Evolutionary conservation across 345 rosid species (phyloP), one percentile per base, ranked within the genome.

Genomic region (Salix arbutifolia): DNA sequence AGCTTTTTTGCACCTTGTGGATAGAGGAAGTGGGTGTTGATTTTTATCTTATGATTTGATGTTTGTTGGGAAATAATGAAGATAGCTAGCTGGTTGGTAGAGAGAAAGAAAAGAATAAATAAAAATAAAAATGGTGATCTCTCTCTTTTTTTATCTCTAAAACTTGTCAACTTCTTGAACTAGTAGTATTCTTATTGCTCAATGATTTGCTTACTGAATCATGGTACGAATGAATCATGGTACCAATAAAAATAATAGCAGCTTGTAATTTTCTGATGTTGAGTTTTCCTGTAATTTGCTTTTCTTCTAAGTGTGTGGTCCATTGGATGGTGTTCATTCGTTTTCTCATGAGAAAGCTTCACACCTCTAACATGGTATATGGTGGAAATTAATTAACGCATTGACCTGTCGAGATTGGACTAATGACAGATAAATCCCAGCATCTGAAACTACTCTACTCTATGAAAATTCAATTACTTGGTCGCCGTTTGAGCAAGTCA

Each of bases 21-120:
- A 82, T 65, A 67, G 79, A 80, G 83, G 73, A 76, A 61, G 79
- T 74, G 79, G 81, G 46, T 26, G 81, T 30, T 79, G 70, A 40
- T 75, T 48, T 17, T 42, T 67, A 38, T 75, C 53, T 53, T 50
- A 23, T 8, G 71, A n/a, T 37, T 37, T 67, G 72, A 14, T 35
- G 65, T 30, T 18, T 23, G 25, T 25, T 67, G 38, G 52, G 50
- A 65, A 74, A 66, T 52, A 31, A 52, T 75, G 77, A 33, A 10
- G 17, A 18, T 21, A 62, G 52, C 33, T 21, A 62, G 52, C 33
- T 44, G 28, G 31, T 35, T 23, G 70, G 65, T 26, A 30, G 56
- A 67, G 23, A 69, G 44, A 65, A 25, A 70, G 40, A 35, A 42
- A 23, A 1, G 70, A 44, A 5, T 4, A 33, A 33, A n/a, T n/a